These are phyloP conservation scores for Populus pruinosa DNA, from an alignment of 345 rosid species.

Conservation along the genomic window DNA sequence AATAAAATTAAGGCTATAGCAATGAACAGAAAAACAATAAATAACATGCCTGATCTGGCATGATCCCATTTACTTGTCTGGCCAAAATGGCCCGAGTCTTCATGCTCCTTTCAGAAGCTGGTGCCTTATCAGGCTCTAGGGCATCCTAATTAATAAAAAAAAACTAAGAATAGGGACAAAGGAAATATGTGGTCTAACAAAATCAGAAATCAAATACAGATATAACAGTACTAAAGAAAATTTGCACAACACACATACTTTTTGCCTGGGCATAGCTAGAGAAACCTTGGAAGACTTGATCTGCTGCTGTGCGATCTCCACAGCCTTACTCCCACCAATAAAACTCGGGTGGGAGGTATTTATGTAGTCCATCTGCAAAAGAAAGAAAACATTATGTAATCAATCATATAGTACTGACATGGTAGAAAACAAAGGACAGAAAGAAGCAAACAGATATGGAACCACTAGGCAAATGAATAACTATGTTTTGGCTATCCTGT, in stretches of 20 bases:
- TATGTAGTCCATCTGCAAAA: slow-evolving; percentile 85
- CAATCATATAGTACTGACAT: not conserved
- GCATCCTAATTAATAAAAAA: slow-evolving; percentile 50
- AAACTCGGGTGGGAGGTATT: slow-evolving; percentile 93
- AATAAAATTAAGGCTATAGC: not conserved
- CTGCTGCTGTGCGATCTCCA: slow-evolving; percentile 70
- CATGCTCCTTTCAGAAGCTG: slow-evolving; percentile 55
- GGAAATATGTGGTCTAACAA: not conserved
- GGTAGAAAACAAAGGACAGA: not conserved
- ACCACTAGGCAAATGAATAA: not conserved
- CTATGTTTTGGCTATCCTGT: not conserved
- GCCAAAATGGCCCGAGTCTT: slow-evolving; percentile 81
- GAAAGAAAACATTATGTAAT: not conserved
- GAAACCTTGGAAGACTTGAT: slow-evolving; percentile 61
- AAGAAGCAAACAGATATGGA: not conserved
- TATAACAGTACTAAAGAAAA: not conserved
- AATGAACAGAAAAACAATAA: not conserved
- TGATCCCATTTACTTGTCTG: slow-evolving; percentile 78
- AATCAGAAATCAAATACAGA: not conserved
- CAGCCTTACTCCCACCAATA: slow-evolving; percentile 90
- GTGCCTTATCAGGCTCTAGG: slow-evolving; percentile 71
- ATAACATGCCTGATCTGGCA: slow-evolving; percentile 74
- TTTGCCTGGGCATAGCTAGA: slow-evolving; percentile 52
- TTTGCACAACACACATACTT: slow-evolving; percentile 38
- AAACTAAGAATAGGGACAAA: slow-evolving; percentile 5